Conservation (phyloP, 306 rosid genomes). For the Hylodesmum podocarpum region DNA sequence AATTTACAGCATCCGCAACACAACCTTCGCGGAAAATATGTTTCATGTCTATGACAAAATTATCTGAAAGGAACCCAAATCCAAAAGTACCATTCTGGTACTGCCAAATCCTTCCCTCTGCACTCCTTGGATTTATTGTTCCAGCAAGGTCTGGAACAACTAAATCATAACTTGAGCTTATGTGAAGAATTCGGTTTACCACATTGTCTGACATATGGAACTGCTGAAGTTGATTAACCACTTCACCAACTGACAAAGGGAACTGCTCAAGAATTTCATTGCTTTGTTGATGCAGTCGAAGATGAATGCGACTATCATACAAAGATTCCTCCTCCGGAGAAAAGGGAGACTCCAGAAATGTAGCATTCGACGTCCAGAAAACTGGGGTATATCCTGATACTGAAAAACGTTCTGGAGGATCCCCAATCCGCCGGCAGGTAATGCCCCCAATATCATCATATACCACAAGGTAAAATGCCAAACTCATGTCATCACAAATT, state of each 20-base stretch:
- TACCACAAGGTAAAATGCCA: slow-evolving; percentile 77
- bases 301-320: slow-evolving; percentile 65
- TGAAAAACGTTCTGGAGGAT: slow-evolving; percentile 46
- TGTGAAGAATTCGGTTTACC: slow-evolving; percentile 61
- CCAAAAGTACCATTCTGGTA: slow-evolving; percentile 81
- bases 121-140: slow-evolving; percentile 51
- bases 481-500: slow-evolving; percentile 65
- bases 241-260: slow-evolving; percentile 36
- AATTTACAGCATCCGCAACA: slow-evolving; percentile 56
- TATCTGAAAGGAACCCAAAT: slow-evolving; percentile 81
- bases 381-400: slow-evolving; percentile 49
- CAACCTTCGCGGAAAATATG: slow-evolving; percentile 57
- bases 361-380: slow-evolving; percentile 68
- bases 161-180: slow-evolving; percentile 73
- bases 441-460: slow-evolving; percentile 94
- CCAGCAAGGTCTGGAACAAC: slow-evolving; percentile 59
- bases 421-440: slow-evolving; percentile 71
- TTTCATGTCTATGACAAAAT: slow-evolving; percentile 75
- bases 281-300: slow-evolving; percentile 49
- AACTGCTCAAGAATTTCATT: slow-evolving; percentile 46
- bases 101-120: slow-evolving; percentile 91
- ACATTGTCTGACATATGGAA: slow-evolving; percentile 36
- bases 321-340: slow-evolving; percentile 65
- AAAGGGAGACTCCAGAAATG: slow-evolving; percentile 68
- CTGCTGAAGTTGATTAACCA: slow-evolving; percentile 37